Conservation (phyloP, 2,329 filamentous ascomycete species). For the Catunica adiposa region DNA sequence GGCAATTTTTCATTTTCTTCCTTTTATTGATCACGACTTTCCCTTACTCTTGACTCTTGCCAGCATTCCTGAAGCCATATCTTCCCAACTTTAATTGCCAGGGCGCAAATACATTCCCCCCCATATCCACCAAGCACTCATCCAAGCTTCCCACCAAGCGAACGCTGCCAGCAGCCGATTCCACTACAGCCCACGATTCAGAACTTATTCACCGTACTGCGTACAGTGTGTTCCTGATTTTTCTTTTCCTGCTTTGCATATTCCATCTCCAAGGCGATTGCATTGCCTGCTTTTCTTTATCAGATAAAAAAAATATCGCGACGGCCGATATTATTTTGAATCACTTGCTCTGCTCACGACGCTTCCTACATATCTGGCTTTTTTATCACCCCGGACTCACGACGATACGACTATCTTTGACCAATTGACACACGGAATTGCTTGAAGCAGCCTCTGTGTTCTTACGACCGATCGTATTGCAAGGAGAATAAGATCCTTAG, state of each 20-base stretch:
- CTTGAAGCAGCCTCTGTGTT: conserved; percentile 1
- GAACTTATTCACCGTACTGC: not conserved
- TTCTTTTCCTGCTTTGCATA: conserved; percentile 8
- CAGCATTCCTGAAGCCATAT: not conserved
- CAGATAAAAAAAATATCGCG: not conserved
- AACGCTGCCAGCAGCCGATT: not conserved
- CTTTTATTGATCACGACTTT: not conserved
- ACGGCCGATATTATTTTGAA: not conserved
- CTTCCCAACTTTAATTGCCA: not conserved
- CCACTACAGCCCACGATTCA: not conserved
- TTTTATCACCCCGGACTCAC: too few relatives aligned
- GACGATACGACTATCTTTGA: not conserved
- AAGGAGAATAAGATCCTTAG: too few relatives aligned
- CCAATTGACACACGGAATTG: not conserved
- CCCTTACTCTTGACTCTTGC: not conserved
- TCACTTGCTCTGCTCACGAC: not conserved
- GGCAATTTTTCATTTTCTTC: not conserved
- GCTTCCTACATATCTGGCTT: not conserved
- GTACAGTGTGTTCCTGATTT: conserved; percentile 4
- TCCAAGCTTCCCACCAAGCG: not conserved
- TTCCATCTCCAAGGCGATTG: not conserved
- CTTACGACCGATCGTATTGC: not conserved
- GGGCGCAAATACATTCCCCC: not conserved
- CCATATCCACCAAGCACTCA: not conserved
- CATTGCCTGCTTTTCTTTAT: not conserved